Evolutionary conservation across 495 filamentous ascomycete species (phyloP).

Genomic region (Hyaloscypha hepaticicola): DNA sequence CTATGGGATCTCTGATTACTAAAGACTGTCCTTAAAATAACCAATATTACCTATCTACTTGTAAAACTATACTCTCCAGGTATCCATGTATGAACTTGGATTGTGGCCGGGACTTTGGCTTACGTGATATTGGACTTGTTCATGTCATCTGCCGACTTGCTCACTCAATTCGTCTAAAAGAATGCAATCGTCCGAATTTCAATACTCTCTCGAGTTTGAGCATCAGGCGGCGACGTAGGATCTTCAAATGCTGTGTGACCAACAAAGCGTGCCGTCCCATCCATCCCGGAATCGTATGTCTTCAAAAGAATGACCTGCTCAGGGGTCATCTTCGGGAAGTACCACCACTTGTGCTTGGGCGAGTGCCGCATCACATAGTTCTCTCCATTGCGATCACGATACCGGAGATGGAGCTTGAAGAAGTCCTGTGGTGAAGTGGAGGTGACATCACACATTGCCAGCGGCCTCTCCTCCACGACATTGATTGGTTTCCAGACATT

Average conservation of each 20-base stretch:
- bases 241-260: constrained; percentile 18
- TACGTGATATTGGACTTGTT: too few relatives aligned
- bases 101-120: too few relatives aligned
- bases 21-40: too few relatives aligned
- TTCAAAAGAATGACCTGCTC: constrained; percentile 35
- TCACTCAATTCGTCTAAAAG: too few relatives aligned
- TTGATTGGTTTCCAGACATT: constrained; percentile 38
- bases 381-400: constrained; percentile 36
- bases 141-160: too few relatives aligned
- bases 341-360: constrained; percentile 34
- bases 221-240: constrained; percentile 1
- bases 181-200: constrained; percentile 19
- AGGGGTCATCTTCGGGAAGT: constrained; percentile 35
- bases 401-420: constrained; percentile 37
- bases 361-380: constrained; percentile 37
- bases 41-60: too few relatives aligned
- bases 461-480: constrained; percentile 34
- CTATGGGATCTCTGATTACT: too few relatives aligned
- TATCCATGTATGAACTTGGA: too few relatives aligned
- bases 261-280: constrained; percentile 17
- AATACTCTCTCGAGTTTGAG: constrained; percentile 12
- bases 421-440: constrained; percentile 31
- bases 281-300: constrained; percentile 30
- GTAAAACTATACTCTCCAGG: too few relatives aligned
- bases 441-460: constrained; percentile 37